Evolutionary conservation across 2,329 filamentous ascomycete species (phyloP).

Genomic region (Exserohilum turcica): DNA sequence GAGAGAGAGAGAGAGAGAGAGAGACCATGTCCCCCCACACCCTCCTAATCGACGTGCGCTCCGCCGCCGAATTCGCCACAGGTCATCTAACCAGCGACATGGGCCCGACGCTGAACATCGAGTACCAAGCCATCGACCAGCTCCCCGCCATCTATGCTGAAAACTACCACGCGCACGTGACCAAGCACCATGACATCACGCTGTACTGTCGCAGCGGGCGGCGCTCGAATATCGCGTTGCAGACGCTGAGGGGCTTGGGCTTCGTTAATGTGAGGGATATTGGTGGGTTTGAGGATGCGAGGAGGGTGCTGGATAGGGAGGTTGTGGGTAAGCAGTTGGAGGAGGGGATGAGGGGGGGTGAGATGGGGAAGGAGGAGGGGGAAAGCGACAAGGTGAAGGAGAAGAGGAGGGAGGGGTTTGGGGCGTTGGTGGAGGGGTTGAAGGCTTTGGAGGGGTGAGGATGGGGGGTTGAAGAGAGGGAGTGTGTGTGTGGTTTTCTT

Average conservation of each 20-base stretch:
- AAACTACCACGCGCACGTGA: constrained; percentile 19
- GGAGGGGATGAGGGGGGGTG: constrained; percentile 6
- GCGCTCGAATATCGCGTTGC: constrained; percentile 41
- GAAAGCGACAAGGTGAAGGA: constrained; percentile 17
- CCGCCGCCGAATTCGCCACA: constrained; percentile 43
- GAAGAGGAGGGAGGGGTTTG: constrained; percentile 29
- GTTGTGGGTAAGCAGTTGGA: constrained; percentile 25
- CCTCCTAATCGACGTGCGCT: constrained; percentile 46
- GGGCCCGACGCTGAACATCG: constrained; percentile 43
- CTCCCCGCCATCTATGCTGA: constrained; percentile 29
- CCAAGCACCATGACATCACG: constrained; percentile 36
- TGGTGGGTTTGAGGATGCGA: constrained; percentile 44
- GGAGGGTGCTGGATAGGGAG: constrained; percentile 36
- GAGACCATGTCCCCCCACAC: constrained; percentile 12
- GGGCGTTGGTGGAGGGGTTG: constrained; percentile 35
- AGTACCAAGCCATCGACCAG: constrained; percentile 43
- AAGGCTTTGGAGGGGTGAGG: constrained; percentile 31
- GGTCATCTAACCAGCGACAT: constrained; percentile 35
- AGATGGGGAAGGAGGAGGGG: not conserved
- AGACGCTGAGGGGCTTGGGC: constrained; percentile 36
- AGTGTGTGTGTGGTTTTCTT: not conserved
- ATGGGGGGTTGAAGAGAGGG: not conserved
- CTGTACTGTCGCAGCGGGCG: constrained; percentile 47
- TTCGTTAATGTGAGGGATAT: constrained; percentile 42
- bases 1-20: not conserved